Base-by-base conservation (phyloP, 805 yeast species). In the Naumovozyma dairenensis region DNA sequence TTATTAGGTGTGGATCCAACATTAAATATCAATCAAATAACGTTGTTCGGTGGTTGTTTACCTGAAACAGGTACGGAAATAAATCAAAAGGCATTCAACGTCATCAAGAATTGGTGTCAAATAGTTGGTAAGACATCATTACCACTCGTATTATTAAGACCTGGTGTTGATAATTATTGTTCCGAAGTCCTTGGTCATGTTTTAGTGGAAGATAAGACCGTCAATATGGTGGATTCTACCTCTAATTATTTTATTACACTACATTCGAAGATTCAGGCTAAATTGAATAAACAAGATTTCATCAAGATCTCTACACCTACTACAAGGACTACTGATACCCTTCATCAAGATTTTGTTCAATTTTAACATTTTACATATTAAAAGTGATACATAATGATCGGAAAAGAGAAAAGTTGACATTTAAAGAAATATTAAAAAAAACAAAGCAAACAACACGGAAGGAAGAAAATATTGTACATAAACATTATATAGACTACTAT, bases 11-110 rank as follows among this genome's bases (percentile, higher is more conserved):
- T 72, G 17, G 66, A 69, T 5, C 39, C 55, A 4, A 28, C 34
- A 4, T 39, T 39, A 27, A 48, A 44, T 10, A 37, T 39, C 28
- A 32, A 35, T 29, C 49, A 50, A 30, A 41, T 63, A 5, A 28
- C 53, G 3, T 42, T 59, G 16, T 32, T 42, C 1, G 46, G 58
- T 15, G 58, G 75, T 43, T 74, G 72, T 39, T 59, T 92, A 25
- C 96, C 96, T 0, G 71, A 60, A 13, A 55, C 82, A 12, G 78
- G 75, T 3, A 80, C 92, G 0, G 74, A 66, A 20, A 72, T 87
- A 28, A 81, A 85, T 8, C 47, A 48, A 24, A 85, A 83, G 51
- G 78, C 82, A 1, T 64, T 81, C 8, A 74, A 73, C 35, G 59
- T 87, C 36, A 62, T 86, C 20, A 50, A 54, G n/a, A 71, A 67